Base-by-base conservation (phyloP, 805 yeast genomes). In the Grigorovia yakushimaensis region DNA sequence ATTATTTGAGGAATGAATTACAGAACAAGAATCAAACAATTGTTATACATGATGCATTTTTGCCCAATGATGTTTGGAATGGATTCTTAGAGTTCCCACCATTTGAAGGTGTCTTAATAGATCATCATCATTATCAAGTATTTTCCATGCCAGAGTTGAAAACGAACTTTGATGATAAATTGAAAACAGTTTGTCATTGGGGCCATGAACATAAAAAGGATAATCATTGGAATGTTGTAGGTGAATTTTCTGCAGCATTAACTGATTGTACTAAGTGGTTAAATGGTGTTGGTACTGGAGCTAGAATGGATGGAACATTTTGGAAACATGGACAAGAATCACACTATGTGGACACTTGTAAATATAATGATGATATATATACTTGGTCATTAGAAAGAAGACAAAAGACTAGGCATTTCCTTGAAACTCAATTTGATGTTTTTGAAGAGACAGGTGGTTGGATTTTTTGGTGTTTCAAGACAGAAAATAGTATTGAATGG, bases 381-480 rank as follows among this genome's bases (percentile, higher is more conserved):
- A 57, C 75, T 44, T 89, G 93, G 86, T 69, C 85, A 5, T 71
- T 69, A 9, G 74, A 76, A 36, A 75, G 76, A 59, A 78, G 74
- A 61, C 57, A 57, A 21, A 72, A 78, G 54, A 77, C 82, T 42
- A 80, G 96, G 65, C 74, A 70, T 56, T 88, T 73, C 62, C 71
- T 88, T 44, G 96, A 89, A 70, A 95, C 96, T 43, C 97, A 89
- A 73, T 70, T 89, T 60, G 96, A 89, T 62, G 86, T 96, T 2
- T 82, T 73, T 59, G 86, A 81, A 58, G 74, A 74, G 56, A 74
- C 79, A 48, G 76, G 73, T 35, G 98, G 98, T 30, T 89, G 96
- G 97, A 77, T 87, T 48, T 84, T 85, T 72, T 89, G 98, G 98
- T 78, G 84, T 64, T 89, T 87, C 83, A 89, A 89, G 73, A 85